Evolutionary conservation across 345 rosid species (phyloP).

Genomic region (Eucalyptus virginea): DNA sequence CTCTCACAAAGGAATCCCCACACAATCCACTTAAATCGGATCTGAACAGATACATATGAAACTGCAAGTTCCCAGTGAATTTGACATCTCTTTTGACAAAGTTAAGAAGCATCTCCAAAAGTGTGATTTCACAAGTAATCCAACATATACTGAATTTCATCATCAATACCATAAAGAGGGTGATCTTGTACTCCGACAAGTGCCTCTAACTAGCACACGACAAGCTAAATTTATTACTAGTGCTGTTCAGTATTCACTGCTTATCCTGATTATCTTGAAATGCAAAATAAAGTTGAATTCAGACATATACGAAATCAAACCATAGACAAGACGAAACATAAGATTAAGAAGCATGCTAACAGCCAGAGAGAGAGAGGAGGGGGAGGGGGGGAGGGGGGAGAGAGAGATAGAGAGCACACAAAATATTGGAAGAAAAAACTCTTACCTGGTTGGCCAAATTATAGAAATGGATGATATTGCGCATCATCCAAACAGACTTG

Average conservation of each 20-base stretch:
- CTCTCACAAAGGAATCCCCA: background rate
- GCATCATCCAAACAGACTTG: constrained; percentile 99
- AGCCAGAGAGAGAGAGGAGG: background rate
- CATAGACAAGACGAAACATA: background rate
- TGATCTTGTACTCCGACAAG: background rate
- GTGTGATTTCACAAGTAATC: background rate
- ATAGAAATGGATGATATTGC: constrained; percentile 93
- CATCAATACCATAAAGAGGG: background rate
- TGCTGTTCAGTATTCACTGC: background rate
- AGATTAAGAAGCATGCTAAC: background rate
- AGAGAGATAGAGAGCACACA: background rate
- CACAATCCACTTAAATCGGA: background rate
- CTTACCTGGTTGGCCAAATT: constrained; percentile 96
- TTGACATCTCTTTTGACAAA: background rate
- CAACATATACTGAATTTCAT: background rate
- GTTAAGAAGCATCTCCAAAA: background rate
- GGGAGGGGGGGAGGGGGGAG: rapidly evolving
- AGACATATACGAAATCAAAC: background rate
- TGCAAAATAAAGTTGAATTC: background rate
- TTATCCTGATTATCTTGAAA: background rate
- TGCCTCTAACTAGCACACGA: background rate
- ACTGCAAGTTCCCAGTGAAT: background rate
- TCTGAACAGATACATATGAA: background rate
- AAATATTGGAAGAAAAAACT: background rate
- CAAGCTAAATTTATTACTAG: background rate